Evolutionary conservation across 2,329 filamentous ascomycete species (phyloP), one percentile per base, ranked within the genome.

Genomic region (Alternaria viburni): DNA sequence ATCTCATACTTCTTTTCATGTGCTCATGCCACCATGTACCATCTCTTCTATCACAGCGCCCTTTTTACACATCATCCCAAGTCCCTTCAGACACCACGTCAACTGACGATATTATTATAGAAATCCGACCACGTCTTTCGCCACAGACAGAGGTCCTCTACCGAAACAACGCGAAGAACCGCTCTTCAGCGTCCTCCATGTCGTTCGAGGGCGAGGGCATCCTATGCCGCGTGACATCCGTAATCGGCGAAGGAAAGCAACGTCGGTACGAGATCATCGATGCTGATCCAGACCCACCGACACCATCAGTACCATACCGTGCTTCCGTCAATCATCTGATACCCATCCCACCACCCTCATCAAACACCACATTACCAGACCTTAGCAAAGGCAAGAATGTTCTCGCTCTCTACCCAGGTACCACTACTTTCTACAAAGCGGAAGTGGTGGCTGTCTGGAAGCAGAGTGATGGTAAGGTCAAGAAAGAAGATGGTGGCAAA

Each of bases 241-340:
- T 86, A n/a, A 85, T 85, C 25, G 84, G 84, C 61, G 84, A 86
- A 67, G 84, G 83, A 61, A 86, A 85, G 65, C 83, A 85, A 69
- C 81, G 84, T 23, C 82, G 83, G 62, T 86, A 86, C 75, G 84
- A 86, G 69, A 84, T 86, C 61, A 83, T 84, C 64, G 84, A 86
- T 66, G 78, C 81, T 11, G 84, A 86, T 58, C 80, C 81, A 1
- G 81, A 83, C 26, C 76, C 78, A 1, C 76, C 76, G 1, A 74
- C 74, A 12, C 80, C 80, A 2, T 72, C 74, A 3, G 71, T 74
- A 11, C 81, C 81, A 8, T 82, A 82, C 61, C 78, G 83, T 30
- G 83, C 83, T 43, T 81, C 77, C 12, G 82, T 85, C n/a, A 78
- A 80, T 23, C 80, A 84, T 64, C 79, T 85, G 19, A 74, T 81